A percentile compares a stretch with the other conserved stretches of the same genome.
These are phyloP conservation scores for Teunomyces panamensis DNA, from an alignment of 805 yeast species.

Conservation along the genomic window DNA sequence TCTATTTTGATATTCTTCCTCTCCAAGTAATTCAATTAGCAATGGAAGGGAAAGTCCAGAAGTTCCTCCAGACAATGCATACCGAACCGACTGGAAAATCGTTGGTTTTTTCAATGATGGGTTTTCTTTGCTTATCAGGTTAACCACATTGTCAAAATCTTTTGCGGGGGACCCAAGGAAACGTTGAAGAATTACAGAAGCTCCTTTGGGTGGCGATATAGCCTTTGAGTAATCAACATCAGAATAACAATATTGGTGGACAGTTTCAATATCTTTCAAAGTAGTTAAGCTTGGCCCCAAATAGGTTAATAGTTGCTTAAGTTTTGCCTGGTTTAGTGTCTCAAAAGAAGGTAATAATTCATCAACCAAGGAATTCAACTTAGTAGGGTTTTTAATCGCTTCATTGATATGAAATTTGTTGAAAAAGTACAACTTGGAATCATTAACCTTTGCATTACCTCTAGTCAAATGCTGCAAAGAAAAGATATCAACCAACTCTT, in stretches of 20 bases:
- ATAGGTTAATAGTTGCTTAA: conserved; percentile 37
- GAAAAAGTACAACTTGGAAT: conserved; percentile 68
- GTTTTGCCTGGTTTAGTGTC: conserved; percentile 22
- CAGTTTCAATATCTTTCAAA: conserved; percentile 48
- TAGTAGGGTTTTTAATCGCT: conserved; percentile 36
- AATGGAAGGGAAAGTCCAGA: conserved; percentile 69
- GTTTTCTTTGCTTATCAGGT: not conserved
- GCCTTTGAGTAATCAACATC: conserved; percentile 29
- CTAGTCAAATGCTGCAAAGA: conserved; percentile 73
- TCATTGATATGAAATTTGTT: conserved; percentile 64
- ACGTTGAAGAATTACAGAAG: conserved; percentile 13
- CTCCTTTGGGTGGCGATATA: conserved; percentile 11
- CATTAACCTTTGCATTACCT: conserved; percentile 92
- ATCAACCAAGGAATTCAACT: conserved; percentile 35
- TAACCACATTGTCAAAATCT: conserved; percentile 13
- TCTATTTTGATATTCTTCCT: conserved; percentile 28
- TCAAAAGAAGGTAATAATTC: conserved; percentile 22
- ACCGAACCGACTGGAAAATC: conserved; percentile 59
- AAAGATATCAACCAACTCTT: conserved; percentile 55
- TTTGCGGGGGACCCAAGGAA: conserved; percentile 12
- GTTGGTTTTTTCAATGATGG: conserved; percentile 28
- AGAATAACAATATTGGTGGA: conserved; percentile 49
- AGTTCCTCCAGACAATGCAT: conserved; percentile 64
- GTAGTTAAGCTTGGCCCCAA: conserved; percentile 52
- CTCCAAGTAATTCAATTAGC: conserved; percentile 55